Evolutionary conservation across 2,329 filamentous ascomycete genomes (phyloP).

Genomic region (Xylariales sp.): DNA sequence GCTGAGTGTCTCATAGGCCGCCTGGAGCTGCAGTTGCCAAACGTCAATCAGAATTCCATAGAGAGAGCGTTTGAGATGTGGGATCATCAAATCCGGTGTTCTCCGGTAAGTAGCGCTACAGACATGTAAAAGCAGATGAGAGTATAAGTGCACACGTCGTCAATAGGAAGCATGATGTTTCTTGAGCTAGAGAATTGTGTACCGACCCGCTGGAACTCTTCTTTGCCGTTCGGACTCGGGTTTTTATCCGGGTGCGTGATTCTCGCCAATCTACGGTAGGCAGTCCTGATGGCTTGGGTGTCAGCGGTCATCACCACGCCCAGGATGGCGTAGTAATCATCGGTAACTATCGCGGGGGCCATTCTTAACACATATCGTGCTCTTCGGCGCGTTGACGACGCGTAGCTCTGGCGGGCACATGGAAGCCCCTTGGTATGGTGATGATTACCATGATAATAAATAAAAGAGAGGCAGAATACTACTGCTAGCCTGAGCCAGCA

Average conservation of each 20-base stretch:
- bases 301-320: constrained; percentile 1
- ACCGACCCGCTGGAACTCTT: constrained; percentile 9
- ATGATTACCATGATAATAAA: background rate
- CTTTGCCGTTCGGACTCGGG: constrained; percentile 1
- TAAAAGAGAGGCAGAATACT: background rate
- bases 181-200: background rate
- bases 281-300: background rate
- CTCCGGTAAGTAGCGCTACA: background rate
- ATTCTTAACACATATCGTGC: background rate
- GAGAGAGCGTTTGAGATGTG: background rate
- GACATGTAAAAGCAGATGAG: background rate
- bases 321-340: constrained; percentile 3
- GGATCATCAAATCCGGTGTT: no score
- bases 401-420: background rate
- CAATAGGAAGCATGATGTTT: background rate
- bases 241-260: constrained; percentile 4
- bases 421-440: background rate
- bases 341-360: background rate
- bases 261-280: constrained; percentile 8
- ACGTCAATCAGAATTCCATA: background rate
- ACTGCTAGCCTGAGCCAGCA: no score
- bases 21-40: constrained; percentile 7
- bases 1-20: constrained; percentile 22
- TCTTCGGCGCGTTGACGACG: background rate
- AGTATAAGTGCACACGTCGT: no score